Percentiles rank a stretch among this genome's conserved stretches.
These are phyloP conservation scores for Leccinum longicurvipes DNA, from an alignment of 768 basidiomycete genomes.

Conservation along the genomic window DNA sequence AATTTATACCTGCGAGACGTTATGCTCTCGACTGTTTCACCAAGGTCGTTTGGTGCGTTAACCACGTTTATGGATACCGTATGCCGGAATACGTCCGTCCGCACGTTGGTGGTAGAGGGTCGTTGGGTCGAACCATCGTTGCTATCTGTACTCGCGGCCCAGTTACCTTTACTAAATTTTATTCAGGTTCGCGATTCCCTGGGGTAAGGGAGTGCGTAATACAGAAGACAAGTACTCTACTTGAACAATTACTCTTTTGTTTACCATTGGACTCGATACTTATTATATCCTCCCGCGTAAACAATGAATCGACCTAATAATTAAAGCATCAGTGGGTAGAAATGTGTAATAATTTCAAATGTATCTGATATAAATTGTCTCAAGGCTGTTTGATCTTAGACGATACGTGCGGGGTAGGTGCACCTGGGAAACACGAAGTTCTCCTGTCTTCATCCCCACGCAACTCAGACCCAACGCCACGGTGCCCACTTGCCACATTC, in stretches of 20 bases:
- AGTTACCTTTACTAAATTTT: conserved; percentile 13
- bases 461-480: not conserved
- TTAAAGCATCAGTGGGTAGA: no score
- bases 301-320: conserved; percentile 2
- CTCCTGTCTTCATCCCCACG: not conserved
- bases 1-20: conserved; percentile 49
- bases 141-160: conserved; percentile 10
- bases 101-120: conserved; percentile 20
- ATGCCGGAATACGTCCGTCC: conserved; percentile 5
- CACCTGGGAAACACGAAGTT: not conserved
- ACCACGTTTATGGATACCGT: conserved; percentile 8
- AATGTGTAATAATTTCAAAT: not conserved
- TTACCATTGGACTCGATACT: conserved; percentile 1
- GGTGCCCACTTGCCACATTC: not conserved
- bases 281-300: not conserved
- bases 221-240: conserved; percentile 1
- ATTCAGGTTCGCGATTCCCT: conserved; percentile 8
- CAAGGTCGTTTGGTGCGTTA: conserved; percentile 42
- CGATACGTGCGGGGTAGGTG: no score
- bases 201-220: conserved; percentile 10
- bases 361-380: not conserved
- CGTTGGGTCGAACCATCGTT: conserved; percentile 26
- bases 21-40: conserved; percentile 1
- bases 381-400: not conserved
- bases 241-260: conserved; percentile 2